Evolutionary conservation across 192 early-diverging fungal species (phyloP).

Genomic region (Podochytrium sp.): DNA sequence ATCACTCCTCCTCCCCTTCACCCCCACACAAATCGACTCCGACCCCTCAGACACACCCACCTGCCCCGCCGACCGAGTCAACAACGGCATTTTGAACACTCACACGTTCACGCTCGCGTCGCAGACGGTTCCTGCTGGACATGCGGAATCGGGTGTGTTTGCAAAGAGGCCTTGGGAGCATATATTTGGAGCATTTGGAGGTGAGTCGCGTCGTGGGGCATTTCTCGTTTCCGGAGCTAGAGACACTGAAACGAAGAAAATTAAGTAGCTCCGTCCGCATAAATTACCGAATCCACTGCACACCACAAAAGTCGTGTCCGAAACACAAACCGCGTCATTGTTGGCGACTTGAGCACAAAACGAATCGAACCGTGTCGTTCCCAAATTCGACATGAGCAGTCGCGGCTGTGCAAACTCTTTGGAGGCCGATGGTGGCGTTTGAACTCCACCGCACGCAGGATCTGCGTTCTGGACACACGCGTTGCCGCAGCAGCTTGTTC

Average conservation of each 20-base stretch:
- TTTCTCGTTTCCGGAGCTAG: no score
- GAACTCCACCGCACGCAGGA: not conserved
- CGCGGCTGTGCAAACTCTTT: not conserved
- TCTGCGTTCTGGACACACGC: not conserved
- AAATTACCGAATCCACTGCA: constrained; percentile 26
- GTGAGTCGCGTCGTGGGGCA: no score
- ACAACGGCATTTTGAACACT: not conserved
- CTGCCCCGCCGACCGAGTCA: not conserved
- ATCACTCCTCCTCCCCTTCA: not conserved
- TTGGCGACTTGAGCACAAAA: constrained; percentile 12
- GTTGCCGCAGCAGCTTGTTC: constrained; percentile 16
- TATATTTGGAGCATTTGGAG: no score
- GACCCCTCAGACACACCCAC: not conserved
- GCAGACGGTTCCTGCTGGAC: constrained; percentile 4
- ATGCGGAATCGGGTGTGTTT: not conserved
- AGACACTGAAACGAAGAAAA: no score
- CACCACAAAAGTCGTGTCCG: constrained; percentile 28
- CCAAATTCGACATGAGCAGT: not conserved
- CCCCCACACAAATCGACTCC: not conserved
- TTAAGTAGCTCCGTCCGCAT: no score
- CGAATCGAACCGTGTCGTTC: not conserved
- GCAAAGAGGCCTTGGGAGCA: no score
- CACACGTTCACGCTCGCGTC: not conserved
- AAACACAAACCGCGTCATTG: constrained; percentile 23
- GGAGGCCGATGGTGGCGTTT: not conserved